A percentile compares a stretch with the other conserved stretches of the same genome.
Conservation (phyloP, 768 basidiomycete genomes). For the Arthromyces matolae region DNA sequence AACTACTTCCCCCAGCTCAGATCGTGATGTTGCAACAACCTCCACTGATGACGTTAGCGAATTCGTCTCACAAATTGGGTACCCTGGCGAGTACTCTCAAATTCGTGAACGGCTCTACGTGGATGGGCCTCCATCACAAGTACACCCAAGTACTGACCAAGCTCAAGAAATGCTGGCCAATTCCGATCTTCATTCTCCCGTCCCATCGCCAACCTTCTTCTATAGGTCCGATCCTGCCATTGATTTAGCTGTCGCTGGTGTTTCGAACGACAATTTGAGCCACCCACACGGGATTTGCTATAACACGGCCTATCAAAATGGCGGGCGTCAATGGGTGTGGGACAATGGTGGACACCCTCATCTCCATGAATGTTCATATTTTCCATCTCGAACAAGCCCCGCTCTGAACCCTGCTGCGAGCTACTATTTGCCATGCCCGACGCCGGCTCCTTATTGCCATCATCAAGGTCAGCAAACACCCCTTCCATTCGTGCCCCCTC, state of each 20-base stretch:
- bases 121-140: conserved; percentile 20
- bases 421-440: conserved; percentile 15
- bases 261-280: neutral
- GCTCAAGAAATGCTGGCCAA: conserved; percentile 21
- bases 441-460: conserved; percentile 17
- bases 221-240: conserved; percentile 28
- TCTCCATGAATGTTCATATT: conserved; percentile 26
- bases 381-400: conserved; percentile 25
- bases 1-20: conserved; percentile 1
- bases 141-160: conserved; percentile 22
- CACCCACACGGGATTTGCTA: conserved; percentile 33
- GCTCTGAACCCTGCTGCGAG: neutral
- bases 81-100: conserved; percentile 32
- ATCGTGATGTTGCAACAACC: conserved; percentile 8
- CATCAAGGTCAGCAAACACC: conserved; percentile 6
- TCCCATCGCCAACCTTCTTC: conserved; percentile 33
- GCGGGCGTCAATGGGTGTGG: conserved; percentile 7
- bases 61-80: conserved; percentile 18
- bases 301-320: conserved; percentile 26
- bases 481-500: conserved; percentile 5
- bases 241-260: conserved; percentile 28
- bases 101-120: conserved; percentile 31
- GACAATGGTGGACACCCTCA: conserved; percentile 16
- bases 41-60: conserved; percentile 9
- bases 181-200: conserved; percentile 10